phyloP scores from a whole-genome alignment of 176 grass and related monocot species.

The Phyllostachys edulis region DNA sequence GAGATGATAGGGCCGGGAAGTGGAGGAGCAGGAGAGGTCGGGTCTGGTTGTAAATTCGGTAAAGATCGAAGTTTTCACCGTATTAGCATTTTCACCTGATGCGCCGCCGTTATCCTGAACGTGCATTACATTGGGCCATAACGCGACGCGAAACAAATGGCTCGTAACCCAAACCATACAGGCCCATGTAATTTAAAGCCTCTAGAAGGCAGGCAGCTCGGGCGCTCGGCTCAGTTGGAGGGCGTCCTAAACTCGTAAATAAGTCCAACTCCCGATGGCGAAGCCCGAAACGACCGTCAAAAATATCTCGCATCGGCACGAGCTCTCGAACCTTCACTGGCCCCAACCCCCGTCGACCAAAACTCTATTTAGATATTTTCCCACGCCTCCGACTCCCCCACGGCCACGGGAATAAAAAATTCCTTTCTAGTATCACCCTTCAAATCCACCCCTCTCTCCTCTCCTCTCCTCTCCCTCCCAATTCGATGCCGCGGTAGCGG shows the following conservation, averaged over 20 bases:
- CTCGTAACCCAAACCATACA: not conserved
- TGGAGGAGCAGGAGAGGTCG: too few relatives aligned
- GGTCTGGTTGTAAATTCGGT: too few relatives aligned
- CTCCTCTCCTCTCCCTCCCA: not conserved
- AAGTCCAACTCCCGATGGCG: not conserved
- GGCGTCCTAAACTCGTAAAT: slow-evolving; percentile 53
- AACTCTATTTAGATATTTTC: slow-evolving; percentile 38
- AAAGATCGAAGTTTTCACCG: too few relatives aligned
- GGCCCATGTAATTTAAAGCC: not conserved
- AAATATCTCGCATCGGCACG: slow-evolving; percentile 66
- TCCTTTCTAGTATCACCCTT: not conserved
- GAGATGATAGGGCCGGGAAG: too few relatives aligned
- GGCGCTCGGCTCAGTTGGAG: not conserved
- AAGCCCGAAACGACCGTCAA: not conserved
- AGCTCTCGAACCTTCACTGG: slow-evolving; percentile 87
- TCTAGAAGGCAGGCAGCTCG: not conserved
- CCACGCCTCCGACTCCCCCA: slow-evolving; percentile 7
- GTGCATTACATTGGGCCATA: not conserved
- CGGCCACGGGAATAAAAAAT: slow-evolving; percentile 6
- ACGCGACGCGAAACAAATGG: not conserved
- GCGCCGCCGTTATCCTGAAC: too few relatives aligned
- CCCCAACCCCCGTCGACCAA: slow-evolving; percentile 40
- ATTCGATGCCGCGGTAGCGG: slow-evolving; percentile 37
- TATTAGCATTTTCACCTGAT: too few relatives aligned
- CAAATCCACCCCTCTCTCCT: slow-evolving; percentile 14